A percentile compares a stretch with the other conserved stretches of the same genome.
phyloP scores from a whole-genome alignment of 129 eudicot species.

The Apium graveolens region DNA sequence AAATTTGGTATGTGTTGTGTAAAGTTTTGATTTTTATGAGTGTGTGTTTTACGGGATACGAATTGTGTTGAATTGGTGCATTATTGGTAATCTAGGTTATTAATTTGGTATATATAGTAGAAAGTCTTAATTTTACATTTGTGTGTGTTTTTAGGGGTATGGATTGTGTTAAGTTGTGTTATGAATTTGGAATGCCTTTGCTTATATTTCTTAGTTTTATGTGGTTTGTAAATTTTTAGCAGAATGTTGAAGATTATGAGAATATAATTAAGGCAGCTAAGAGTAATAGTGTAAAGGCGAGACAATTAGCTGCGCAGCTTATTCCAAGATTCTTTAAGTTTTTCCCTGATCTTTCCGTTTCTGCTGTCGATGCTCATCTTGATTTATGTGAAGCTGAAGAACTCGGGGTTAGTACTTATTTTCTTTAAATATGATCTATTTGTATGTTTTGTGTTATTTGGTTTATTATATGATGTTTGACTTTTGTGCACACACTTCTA shows the following conservation, averaged over 20 bases:
- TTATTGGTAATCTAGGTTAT: not conserved
- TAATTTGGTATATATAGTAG: not conserved
- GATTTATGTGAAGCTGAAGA: constrained; percentile 95
- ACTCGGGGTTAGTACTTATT: constrained; percentile 59
- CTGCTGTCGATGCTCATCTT: constrained; percentile 70
- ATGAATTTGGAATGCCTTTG: not conserved
- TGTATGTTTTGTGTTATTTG: not conserved
- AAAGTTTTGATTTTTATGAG: not conserved
- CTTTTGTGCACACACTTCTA: too few relatives aligned
- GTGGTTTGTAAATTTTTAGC: not conserved
- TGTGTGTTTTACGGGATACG: too few relatives aligned
- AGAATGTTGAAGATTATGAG: constrained; percentile 75
- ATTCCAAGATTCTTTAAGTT: constrained; percentile 80
- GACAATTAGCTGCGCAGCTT: constrained; percentile 81
- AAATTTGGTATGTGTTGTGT: not conserved
- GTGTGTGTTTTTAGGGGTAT: too few relatives aligned
- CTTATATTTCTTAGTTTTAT: not conserved
- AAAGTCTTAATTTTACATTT: not conserved
- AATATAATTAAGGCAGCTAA: constrained; percentile 63
- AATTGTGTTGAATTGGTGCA: too few relatives aligned
- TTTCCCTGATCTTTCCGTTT: constrained; percentile 53
- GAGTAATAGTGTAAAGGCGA: constrained; percentile 59
- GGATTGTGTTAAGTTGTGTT: not conserved
- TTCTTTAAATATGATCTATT: not conserved
- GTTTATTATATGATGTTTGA: too few relatives aligned